Evolutionary conservation across 345 rosid genomes (phyloP), one percentile per base, ranked within the genome.

Genomic region (Bruguiera sexangula): DNA sequence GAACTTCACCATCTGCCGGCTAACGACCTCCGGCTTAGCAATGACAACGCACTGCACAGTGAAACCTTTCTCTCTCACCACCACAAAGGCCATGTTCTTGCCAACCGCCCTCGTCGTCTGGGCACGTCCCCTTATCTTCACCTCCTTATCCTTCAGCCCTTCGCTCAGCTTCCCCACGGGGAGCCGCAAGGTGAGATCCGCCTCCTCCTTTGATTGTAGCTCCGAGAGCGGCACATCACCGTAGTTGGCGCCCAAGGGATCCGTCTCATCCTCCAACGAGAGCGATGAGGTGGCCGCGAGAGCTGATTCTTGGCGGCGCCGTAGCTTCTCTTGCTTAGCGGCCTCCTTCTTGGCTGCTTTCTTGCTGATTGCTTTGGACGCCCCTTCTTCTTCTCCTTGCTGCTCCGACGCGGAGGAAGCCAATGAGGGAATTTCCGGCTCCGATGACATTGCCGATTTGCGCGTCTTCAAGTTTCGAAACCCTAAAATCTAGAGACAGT

Each of bases 321-420:
- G 93, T 21, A 80, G 46, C 80, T 90, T 93, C 78, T 89, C 96
- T 46, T 75, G 84, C 81, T 86, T 93, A 48, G 87, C 89, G 0
- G 96, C 95, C 80, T 86, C 93, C 68, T 92, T 92, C 80, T 92
- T 92, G 6, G 98, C 88, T 2, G 90, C 93, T 63, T 93, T 93
- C 78, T 90, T 93, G 84, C 93, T 90, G 26, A 78, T 39, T 22
- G 76, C 50, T 32, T 82, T 77, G 20, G 77, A 70, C 24, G 78
- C 46, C 6, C 79, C 82, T 27, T 69, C 83, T 36, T 69, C 83
- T 36, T 77, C 66, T 22, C 22, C 65, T 68, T 68, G 60, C 16
- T 22, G 27, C 50, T 43, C 5, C 18, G 19, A 43, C 19, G 50
- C 50, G 19, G 50, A 43, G 30, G 60, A 55, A 7, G 30, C 29